phyloP scores from a whole-genome alignment of 257 asterid species.

The Scutellaria baicalensis region DNA sequence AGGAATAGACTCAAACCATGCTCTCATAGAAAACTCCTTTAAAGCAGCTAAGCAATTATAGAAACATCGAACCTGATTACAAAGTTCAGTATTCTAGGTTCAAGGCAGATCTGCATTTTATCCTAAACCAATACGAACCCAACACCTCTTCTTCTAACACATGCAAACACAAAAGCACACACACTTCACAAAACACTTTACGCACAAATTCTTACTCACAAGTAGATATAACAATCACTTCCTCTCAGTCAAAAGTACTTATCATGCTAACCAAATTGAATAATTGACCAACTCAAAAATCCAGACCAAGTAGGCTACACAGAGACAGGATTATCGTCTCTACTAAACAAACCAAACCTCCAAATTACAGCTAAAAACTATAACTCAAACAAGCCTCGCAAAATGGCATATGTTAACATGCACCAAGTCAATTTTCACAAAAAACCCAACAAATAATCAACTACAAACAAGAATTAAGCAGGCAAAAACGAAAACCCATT shows the following conservation, averaged over 20 bases:
- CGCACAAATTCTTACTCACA: background rate
- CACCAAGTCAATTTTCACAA: background rate
- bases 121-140: background rate
- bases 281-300: background rate
- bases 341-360: background rate
- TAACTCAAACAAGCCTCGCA: background rate
- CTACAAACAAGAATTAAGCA: background rate
- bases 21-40: background rate
- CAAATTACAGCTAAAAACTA: background rate
- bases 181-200: no score
- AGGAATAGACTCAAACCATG: background rate
- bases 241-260: background rate
- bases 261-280: background rate
- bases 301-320: background rate
- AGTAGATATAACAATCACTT: background rate
- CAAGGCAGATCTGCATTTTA: background rate
- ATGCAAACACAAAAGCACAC: background rate
- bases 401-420: background rate
- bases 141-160: background rate
- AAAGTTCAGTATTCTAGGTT: background rate
- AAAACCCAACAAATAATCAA: background rate
- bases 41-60: background rate
- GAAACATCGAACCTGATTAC: background rate
- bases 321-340: background rate
- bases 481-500: conserved; percentile 3